Evolutionary conservation across 2,329 filamentous ascomycete genomes (phyloP), one percentile per base, ranked within the genome.

Genomic region (Dichotomopilus funicola): DNA sequence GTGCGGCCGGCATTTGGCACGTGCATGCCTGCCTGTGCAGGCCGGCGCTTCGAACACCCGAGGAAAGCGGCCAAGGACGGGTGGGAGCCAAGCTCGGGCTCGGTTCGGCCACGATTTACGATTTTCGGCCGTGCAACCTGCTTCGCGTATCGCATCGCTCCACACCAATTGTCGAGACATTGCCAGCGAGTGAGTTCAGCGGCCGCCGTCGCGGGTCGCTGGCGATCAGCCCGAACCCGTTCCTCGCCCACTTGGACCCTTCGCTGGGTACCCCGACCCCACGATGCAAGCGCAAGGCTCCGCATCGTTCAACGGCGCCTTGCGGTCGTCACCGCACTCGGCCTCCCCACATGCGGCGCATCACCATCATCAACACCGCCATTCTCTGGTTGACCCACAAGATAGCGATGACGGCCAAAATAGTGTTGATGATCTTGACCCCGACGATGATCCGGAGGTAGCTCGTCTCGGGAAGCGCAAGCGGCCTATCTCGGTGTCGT

Each of bases 401-500:
- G 76, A 79, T 51, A 81, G 77, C 66, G 78, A 79, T 64, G 77
- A 78, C 62, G 78, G 76, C 40, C 71, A 68, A 60, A 70, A 72
- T 59, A 80, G 77, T 65, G 73, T 65, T 40, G 74, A 74, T 49
- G 73, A 75, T 45, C 64, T 67, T 49, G 71, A 74, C 51, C 64
- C 69, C 54, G 75, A 78, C 55, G 73, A 77, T 56, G 72, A 73
- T 53, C 66, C 71, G 48, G 73, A 78, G 50, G 65, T 70, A 27
- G 67, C 67, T 35, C 73, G 72, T 51, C 71, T 68, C 58, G 75
- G 78, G 56, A 85, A 85, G 69, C 78, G 81, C 59, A 85, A 83
- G 67, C 75, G 81, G 56, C 79, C 79, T 57, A 75, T 82, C 49
- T 82, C 80, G 57, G 80, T 83, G 58, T 83, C 80, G 80, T 83